phyloP scores from a whole-genome alignment of 768 basidiomycete species.

The Rhodotorula taiwanensis region DNA sequence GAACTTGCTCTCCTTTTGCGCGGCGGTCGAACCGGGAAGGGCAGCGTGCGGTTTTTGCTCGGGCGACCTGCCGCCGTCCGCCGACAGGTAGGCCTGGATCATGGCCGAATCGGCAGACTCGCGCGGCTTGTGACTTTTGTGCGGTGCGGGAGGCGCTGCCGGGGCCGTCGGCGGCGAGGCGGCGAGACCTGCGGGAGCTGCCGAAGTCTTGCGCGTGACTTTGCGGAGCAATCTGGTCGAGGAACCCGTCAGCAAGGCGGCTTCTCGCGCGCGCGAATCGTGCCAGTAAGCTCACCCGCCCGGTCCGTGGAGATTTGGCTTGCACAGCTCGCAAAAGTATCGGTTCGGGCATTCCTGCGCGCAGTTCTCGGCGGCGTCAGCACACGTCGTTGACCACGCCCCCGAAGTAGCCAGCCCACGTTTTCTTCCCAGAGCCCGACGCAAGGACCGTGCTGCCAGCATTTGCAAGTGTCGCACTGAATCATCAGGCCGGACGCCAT shows the following conservation, averaged over 20 bases:
- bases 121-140: slow-evolving; percentile 10
- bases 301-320: slow-evolving; percentile 68
- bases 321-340: slow-evolving; percentile 91
- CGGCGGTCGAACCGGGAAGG: not conserved
- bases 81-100: slow-evolving; percentile 15
- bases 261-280: no score
- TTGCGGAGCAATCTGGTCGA: slow-evolving; percentile 45
- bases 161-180: slow-evolving; percentile 49
- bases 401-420: slow-evolving; percentile 44
- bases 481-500: slow-evolving; percentile 73
- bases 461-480: slow-evolving; percentile 91
- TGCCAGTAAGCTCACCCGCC: slow-evolving; percentile 22
- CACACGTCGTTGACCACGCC: slow-evolving; percentile 52
- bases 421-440: slow-evolving; percentile 72
- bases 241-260: not conserved
- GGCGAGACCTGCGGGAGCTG: slow-evolving; percentile 46
- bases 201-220: slow-evolving; percentile 56
- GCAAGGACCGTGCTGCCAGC: slow-evolving; percentile 96
- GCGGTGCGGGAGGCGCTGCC: slow-evolving; percentile 52
- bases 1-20: slow-evolving; percentile 48
- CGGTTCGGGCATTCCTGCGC: slow-evolving; percentile 57
- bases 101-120: slow-evolving; percentile 34
- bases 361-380: no score
- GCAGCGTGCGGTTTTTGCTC: not conserved
- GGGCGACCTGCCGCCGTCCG: slow-evolving; percentile 1